Evolutionary conservation across 495 filamentous ascomycete genomes (phyloP).

Genomic region (Sporormia fimetaria): DNA sequence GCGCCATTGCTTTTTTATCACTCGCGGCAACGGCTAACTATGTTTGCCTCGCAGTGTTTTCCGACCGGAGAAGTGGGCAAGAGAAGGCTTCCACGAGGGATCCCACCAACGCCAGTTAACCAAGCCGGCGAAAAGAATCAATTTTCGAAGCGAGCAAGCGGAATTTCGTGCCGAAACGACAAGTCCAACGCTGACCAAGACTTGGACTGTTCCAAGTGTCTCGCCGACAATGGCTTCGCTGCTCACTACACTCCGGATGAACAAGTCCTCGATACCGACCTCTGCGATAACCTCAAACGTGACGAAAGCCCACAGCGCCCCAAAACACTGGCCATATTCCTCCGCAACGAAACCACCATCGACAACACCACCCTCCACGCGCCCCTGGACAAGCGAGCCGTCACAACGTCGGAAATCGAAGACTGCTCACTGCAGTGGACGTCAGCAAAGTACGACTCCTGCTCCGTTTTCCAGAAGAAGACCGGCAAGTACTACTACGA

Average conservation of each 20-base stretch:
- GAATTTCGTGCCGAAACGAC: slow-evolving; percentile 3
- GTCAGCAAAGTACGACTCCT: neutral
- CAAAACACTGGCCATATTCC: neutral
- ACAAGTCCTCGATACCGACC: neutral
- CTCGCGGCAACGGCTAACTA: neutral
- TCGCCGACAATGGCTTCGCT: slow-evolving; percentile 2
- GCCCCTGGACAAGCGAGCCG: slow-evolving; percentile 1
- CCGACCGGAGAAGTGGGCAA: slow-evolving; percentile 1
- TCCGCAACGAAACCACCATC: slow-evolving; percentile 4
- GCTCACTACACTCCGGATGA: neutral
- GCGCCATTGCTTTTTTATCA: too few species aligned
- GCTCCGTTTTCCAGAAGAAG: slow-evolving; percentile 1
- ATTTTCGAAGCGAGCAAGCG: too few species aligned
- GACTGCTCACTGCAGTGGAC: neutral
- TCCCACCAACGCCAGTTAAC: neutral
- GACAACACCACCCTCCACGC: neutral
- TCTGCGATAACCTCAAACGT: slow-evolving; percentile 2
- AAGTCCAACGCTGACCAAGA: neutral
- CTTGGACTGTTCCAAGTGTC: slow-evolving; percentile 2
- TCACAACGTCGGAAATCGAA: neutral
- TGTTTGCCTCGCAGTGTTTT: slow-evolving; percentile 1
- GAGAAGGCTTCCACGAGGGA: neutral
- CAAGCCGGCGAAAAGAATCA: too few species aligned
- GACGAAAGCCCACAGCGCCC: neutral
- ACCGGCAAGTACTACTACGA: neutral